A percentile compares a stretch with the other conserved stretches of the same genome.
These are phyloP conservation scores for Sarcomyxa edulis DNA, from an alignment of 768 basidiomycete genomes.

Conservation along the genomic window DNA sequence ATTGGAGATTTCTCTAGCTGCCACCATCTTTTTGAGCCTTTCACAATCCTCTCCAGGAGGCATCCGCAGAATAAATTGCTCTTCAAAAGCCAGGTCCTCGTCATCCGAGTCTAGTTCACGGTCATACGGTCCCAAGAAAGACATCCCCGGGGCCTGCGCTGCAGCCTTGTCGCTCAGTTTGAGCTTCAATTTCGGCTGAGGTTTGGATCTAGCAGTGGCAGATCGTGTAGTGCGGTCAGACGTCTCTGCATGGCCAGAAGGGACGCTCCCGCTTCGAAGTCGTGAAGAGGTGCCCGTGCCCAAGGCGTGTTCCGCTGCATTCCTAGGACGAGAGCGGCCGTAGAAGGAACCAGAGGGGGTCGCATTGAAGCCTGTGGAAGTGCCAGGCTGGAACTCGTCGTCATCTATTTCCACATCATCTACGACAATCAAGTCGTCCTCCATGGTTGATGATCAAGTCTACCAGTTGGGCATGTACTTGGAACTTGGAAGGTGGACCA, in stretches of 20 bases:
- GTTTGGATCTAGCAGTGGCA: conserved; percentile 39
- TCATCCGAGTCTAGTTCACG: conserved; percentile 93
- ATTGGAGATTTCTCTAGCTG: conserved; percentile 67
- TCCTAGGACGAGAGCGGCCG: conserved; percentile 4
- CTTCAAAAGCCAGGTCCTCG: conserved; percentile 92
- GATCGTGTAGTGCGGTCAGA: conserved; percentile 57
- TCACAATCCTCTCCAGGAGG: conserved; percentile 82
- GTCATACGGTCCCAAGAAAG: conserved; percentile 88
- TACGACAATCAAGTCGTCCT: conserved; percentile 16
- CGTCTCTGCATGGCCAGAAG: conserved; percentile 23
- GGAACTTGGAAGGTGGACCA: too few species aligned
- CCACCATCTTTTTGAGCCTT: conserved; percentile 75
- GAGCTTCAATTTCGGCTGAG: conserved; percentile 78
- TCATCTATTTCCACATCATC: conserved; percentile 13
- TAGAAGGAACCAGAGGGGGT: conserved; percentile 1
- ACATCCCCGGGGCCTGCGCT: conserved; percentile 78
- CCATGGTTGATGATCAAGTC: conserved; percentile 7
- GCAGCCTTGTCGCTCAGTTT: conserved; percentile 83
- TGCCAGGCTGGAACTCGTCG: neutral
- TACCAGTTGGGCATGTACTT: conserved; percentile 9
- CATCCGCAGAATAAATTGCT: conserved; percentile 92
- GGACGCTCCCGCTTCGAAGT: conserved; percentile 9
- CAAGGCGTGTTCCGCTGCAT: conserved; percentile 8
- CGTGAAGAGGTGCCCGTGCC: conserved; percentile 8
- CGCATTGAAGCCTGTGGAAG: neutral